Evolutionary conservation across 1,284 basidiomycete genomes (phyloP), one percentile per base, ranked within the genome.

Genomic region (Irpex sp.): DNA sequence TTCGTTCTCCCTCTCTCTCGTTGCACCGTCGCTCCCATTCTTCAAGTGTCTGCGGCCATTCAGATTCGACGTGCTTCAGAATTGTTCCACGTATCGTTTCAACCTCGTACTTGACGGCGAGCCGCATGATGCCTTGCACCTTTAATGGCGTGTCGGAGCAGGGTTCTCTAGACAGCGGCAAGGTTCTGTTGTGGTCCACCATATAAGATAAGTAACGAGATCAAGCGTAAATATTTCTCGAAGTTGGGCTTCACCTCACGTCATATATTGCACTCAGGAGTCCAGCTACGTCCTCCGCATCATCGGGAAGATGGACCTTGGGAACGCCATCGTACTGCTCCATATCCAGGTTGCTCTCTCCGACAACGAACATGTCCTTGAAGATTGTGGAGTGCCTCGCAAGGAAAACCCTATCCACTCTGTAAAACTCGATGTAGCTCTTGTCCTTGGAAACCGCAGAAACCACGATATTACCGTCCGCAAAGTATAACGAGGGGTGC

Each of bases 401-500:
- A n/a, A 65, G 60, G 37, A 65, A 57, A 18, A 58, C 37, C n/a
- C 58, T 33, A 52, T 65, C 57, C 18, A 65, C 62, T 18, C 63
- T 60, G 35, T 61, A 64, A 33, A 58, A 7, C 5, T 48, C 14
- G 9, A n/a, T 42, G 5, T 49, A 49, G 18, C 18, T 19, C 48
- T 49, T 49, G 48, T 9, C 48, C 19, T 21, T 49, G 9, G 48
- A 49, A 9, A 18, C 45, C 23, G 63, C 59, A 19, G 33, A 51
- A 7, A 64, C 33, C 7, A 54, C 58, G 16, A 64, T 48, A 53
- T 64, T 58, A n/a, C 63, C 63, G 21, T 64, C 60, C 19, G 19
- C 23, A 19, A 61, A 61, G 47, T 61, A 64, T 10, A 60, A 45
- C 14, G 54, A 47, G 53, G 58, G 39, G 28, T 56, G 58, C 48